Evolutionary conservation across 176 grass and related monocot genomes (phyloP), one percentile per base, ranked within the genome.

Genomic region (Tillandsia fasciculata): DNA sequence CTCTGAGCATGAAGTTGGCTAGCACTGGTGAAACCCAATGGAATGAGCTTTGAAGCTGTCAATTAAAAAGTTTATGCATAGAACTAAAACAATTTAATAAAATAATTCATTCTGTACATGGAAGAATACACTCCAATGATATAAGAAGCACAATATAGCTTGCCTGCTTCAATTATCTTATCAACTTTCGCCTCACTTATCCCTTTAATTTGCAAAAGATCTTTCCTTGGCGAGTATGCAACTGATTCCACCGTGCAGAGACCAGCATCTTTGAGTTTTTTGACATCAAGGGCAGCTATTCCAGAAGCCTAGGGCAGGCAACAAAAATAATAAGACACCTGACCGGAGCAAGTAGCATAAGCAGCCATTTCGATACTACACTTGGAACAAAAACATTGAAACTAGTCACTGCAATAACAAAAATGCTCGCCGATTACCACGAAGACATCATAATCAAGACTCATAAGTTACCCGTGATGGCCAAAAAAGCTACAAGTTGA

Each of bases 141-240:
- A 22, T 23, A 20, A 20, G n/a, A 61, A 61, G 56, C 10, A 22
- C 15, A 18, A 9, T 49, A 22, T 74, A 56, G 50, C 71, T 78
- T 85, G 66, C 92, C 88, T 85, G 86, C 92, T 87, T 92, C 88
- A 83, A 92, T 92, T 80, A 96, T 96, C 74, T 96, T 96, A 59
- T 96, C 88, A 2, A 92, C 81, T 86, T 96, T 92, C 20, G 88
- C 88, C 76, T 96, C 92, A 85, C 92, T 92, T 52, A 96, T 89
- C 53, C 88, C 88, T 85, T 96, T 96, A 54, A 96, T 96, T 85
- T 87, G 92, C 64, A 96, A 76, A 80, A 96, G 92, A 76, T 96
- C 88, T 82, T 96, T 96, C 48, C 92, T 89, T 26, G 92, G 92
- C 28, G 88, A 83, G 70, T 89, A 92, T 66, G 49, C 92, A 42